Evolutionary conservation across 75 land plant species (phyloP).

Genomic region (Cryptomeria japonica): DNA sequence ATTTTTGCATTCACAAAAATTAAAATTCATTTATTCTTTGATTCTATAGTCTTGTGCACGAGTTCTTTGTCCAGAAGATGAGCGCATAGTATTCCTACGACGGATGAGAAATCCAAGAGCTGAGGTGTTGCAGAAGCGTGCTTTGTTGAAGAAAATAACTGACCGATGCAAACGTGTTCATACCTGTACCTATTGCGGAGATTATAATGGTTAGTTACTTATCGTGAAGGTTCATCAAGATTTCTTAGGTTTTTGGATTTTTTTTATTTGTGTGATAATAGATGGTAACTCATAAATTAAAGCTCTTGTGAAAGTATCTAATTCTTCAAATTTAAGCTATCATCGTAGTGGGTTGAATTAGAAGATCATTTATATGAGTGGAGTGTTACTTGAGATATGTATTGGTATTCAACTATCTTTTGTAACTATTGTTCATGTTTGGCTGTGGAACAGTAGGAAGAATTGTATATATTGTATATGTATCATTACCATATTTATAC

Average conservation of each 20-base stretch:
- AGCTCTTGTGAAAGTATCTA: not conserved
- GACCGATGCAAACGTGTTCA: conserved; percentile 60
- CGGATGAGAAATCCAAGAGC: conserved; percentile 73
- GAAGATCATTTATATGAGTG: not conserved
- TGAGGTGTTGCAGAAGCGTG: conserved; percentile 63
- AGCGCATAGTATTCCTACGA: conserved; percentile 47
- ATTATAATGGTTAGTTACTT: conserved; percentile 34
- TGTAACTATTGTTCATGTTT: not conserved
- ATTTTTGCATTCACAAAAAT: not conserved
- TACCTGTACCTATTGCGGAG: conserved; percentile 61
- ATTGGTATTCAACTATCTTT: not conserved
- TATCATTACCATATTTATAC: not conserved
- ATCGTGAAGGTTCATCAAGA: not conserved
- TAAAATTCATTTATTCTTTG: not conserved
- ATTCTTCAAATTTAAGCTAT: not conserved
- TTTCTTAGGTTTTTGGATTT: not conserved
- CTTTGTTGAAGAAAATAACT: conserved; percentile 58
- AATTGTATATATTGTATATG: not conserved
- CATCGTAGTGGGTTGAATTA: not conserved
- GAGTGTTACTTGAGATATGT: not conserved
- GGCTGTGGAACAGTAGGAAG: not conserved
- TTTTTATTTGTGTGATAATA: not conserved
- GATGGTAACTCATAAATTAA: not conserved
- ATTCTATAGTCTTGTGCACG: conserved; percentile 63
- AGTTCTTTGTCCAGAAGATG: conserved; percentile 70